Evolutionary conservation across 352 stramenopile species (phyloP), one percentile per base, ranked within the genome.

Genomic region (Globisporangium mamillatum): DNA sequence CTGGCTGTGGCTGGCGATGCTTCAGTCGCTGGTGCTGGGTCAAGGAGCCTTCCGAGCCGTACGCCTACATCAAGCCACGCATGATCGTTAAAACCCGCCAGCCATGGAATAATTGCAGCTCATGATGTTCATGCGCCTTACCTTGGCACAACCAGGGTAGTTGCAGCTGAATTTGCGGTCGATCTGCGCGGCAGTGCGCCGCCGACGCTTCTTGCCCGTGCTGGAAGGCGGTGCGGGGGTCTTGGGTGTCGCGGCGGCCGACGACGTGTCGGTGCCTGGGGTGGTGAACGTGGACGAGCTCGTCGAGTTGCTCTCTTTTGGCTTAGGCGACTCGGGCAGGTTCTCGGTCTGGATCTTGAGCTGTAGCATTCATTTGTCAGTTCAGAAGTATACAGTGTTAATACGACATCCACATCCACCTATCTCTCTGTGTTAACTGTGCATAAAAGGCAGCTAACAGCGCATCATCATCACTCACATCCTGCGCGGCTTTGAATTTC

Each of bases 21-120:
- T 95, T 95, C 2, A 95, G 70, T n/a, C 77, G 79, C 63, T 91
- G 84, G 56, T 95, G 87, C 54, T 95, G 87, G 18, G 78, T 93
- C 22, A 95, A 67, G 4, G 85, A 93, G 5, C 87, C 82, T 75
- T 93, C 87, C 0, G 84, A 92, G 3, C 87, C 87, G 59, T 95
- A 95, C 5, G 87, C 87, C 82, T 93, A 67, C 16, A 0, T 10
- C 16, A 36, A n/a, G 1, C 41, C n/a, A 65, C 18, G 25, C 4
- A 20, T 4, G 18, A n/a, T 27, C 10, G 8, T 36, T n/a, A 34
- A 22, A 50, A 50, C 0, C 44, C 44, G 1, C 8, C 20, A 50
- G 12, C 8, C 25, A 48, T 24, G 8, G 36, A 22, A 25, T 9
- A 7, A 32, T 4, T 32, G 4, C 29, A 41, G n/a, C 29, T 32